phyloP scores from a whole-genome alignment of 2,329 filamentous ascomycete genomes.

The Akanthomyces uredinophilus region DNA sequence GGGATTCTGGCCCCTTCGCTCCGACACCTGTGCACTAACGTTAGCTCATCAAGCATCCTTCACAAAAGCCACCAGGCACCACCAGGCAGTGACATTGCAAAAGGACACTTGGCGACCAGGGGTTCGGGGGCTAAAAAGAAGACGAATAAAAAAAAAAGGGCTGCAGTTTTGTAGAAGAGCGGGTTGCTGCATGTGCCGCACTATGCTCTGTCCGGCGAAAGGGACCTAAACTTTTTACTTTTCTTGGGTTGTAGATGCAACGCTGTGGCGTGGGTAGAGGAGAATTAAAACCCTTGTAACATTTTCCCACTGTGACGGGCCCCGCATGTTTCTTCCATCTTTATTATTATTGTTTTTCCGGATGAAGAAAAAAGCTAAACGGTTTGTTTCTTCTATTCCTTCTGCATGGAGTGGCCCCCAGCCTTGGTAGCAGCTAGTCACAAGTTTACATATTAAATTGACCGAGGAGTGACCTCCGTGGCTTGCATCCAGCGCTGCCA shows the following conservation, averaged over 20 bases:
- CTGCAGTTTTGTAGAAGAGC: not conserved
- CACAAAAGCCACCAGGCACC: not conserved
- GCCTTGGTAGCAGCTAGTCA: no score
- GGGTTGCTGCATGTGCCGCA: not conserved
- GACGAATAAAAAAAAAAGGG: not conserved
- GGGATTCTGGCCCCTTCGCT: not conserved
- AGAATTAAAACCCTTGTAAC: not conserved
- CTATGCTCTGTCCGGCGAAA: not conserved
- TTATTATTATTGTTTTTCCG: no score
- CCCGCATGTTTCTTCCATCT: not conserved
- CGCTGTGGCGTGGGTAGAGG: not conserved
- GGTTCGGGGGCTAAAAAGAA: constrained; percentile 1
- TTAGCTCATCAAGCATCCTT: not conserved
- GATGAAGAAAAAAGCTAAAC: not conserved
- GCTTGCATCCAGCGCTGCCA: not conserved
- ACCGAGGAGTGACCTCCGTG: not conserved
- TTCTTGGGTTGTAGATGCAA: not conserved
- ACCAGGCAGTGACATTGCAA: not conserved
- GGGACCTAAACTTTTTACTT: no score
- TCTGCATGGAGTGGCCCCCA: no score
- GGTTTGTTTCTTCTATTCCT: not conserved
- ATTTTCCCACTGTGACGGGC: no score
- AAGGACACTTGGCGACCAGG: not conserved
- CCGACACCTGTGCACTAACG: not conserved
- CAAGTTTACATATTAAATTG: no score